Percentiles rank a stretch among this genome's conserved stretches.
phyloP scores from a whole-genome alignment of 306 rosid species.

The Canavalia gladiata region DNA sequence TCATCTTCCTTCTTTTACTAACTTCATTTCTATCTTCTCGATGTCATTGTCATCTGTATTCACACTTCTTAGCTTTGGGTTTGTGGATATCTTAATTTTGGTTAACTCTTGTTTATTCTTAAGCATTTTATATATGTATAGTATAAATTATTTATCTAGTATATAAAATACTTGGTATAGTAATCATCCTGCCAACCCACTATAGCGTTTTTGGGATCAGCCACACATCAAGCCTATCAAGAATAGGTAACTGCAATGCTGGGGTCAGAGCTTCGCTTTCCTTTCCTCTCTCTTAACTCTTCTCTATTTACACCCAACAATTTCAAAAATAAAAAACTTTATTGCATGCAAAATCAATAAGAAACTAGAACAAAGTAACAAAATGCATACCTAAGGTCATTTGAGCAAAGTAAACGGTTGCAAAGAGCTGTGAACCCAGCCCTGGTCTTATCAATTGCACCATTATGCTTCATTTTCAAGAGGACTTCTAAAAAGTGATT shows the following conservation, averaged over 20 bases:
- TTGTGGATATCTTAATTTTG: neutral
- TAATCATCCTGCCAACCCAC: neutral
- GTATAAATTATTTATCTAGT: neutral
- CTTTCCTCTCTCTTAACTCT: neutral
- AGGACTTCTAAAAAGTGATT: slow-evolving; percentile 97
- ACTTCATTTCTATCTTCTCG: too few relatives aligned
- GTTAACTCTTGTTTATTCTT: slow-evolving; percentile 7
- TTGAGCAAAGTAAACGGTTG: slow-evolving; percentile 94
- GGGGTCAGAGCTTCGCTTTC: too few relatives aligned
- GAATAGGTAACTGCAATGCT: neutral
- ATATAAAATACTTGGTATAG: slow-evolving; percentile 12
- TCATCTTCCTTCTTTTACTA: neutral
- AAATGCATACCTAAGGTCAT: slow-evolving; percentile 71
- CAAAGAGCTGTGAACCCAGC: slow-evolving; percentile 99
- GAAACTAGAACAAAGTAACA: slow-evolving; percentile 18
- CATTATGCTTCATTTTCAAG: slow-evolving; percentile 98
- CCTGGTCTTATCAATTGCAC: slow-evolving; percentile 98
- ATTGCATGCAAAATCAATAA: slow-evolving; percentile 16
- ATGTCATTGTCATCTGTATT: neutral
- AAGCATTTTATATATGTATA: neutral
- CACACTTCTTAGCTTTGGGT: neutral
- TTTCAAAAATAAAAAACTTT: neutral
- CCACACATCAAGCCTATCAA: neutral
- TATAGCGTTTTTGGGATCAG: neutral
- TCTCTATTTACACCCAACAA: neutral